phyloP scores from a whole-genome alignment of 257 asterid species.

The Solanum pimpinellifolium region DNA sequence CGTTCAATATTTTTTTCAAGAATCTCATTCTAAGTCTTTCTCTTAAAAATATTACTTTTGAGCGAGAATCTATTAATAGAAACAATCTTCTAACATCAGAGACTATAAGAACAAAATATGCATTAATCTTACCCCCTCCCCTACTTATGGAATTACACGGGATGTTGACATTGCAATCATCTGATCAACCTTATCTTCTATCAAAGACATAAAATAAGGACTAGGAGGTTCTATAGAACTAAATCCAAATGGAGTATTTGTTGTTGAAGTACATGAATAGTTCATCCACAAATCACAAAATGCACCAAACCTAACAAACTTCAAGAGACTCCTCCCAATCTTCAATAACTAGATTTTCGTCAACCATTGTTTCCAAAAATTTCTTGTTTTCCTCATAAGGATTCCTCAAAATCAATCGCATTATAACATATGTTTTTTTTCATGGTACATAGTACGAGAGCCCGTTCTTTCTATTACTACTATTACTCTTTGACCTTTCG shows the following conservation, averaged over 20 bases:
- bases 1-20: background rate
- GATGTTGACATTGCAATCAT: background rate
- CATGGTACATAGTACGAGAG: no score
- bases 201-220: conserved; percentile 13
- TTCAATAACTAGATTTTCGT: background rate
- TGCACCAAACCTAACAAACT: conserved; percentile 32
- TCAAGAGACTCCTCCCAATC: conserved; percentile 7
- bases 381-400: conserved; percentile 37
- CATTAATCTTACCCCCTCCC: background rate
- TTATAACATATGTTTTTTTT: background rate
- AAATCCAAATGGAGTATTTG: conserved; percentile 5
- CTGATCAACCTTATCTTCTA: background rate
- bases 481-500: no score
- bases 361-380: conserved; percentile 48
- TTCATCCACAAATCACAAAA: conserved; percentile 33
- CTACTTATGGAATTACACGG: background rate
- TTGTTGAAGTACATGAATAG: background rate
- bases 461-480: no score
- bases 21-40: background rate
- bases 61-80: background rate
- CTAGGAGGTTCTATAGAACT: conserved; percentile 19
- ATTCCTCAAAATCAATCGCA: conserved; percentile 23
- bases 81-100: background rate
- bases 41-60: background rate
- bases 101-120: background rate